Base-by-base conservation (phyloP, 2,329 filamentous ascomycete species). In the Scolecobasidium constrictum region DNA sequence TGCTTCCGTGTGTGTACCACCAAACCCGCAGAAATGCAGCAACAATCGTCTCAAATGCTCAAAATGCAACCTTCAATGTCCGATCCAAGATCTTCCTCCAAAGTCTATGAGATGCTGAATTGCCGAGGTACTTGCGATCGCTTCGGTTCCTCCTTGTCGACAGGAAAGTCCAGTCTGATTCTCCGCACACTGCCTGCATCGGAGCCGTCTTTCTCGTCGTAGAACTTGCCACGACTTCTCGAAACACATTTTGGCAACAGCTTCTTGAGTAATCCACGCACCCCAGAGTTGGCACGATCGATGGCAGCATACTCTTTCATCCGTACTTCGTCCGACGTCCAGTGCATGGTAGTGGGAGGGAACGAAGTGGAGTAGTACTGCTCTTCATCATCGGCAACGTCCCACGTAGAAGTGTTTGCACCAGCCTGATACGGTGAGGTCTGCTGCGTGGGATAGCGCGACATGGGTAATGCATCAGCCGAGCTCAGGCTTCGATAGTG, bases 261-360 rank as follows among this genome's bases (percentile, higher is more conserved):
- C 42, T 49, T 53, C 13, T 55, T 50, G 22, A 59, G 36, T 9
- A 62, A 43, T 1, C 60, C 58, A 5, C 59, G 52, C 2, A 62
- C n/a, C 2, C 61, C 61, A n/a, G 47, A 57, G 41, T 59, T 57
- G n/a, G 56, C 55, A 16, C 49, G 51, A 44, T 62, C 60, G 45
- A 63, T 63, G 23, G 56, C 50, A 17, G 56, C 55, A 45, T 63
- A 63, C 42, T 63, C 54, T 16, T 51, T 53, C 28, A 48, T 48
- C 7, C 59, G 52, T 6, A 59, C 60, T 47, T 50, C 52, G 1
- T 56, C 55, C 4, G 59, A 62, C 11, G 52, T 61, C 60, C 60
- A 63, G 38, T 62, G 56, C 49, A 55, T 62, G 4, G 54, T 58
- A 2, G 57, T 60, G 26, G 53, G 2, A 33, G 40, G 40, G 7